Percentiles rank a stretch among this genome's conserved stretches.
Conservation (phyloP, 225 moss, liverwort and hornwort species). For the Marchantia paleacea region DNA sequence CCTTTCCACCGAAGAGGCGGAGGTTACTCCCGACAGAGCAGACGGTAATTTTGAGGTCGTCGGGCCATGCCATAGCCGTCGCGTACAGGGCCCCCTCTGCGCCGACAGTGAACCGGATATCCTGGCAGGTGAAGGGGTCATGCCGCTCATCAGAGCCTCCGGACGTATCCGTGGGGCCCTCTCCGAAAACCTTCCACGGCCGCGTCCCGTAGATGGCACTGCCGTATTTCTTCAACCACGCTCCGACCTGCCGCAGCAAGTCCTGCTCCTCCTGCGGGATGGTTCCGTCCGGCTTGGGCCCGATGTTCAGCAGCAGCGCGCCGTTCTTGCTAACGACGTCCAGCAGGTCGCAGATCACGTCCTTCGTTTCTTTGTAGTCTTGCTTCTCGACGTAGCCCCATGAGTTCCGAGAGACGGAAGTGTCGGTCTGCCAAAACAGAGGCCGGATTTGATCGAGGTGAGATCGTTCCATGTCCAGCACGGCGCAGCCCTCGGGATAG, state of each 20-base stretch:
- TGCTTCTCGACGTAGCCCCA: constrained; percentile 35
- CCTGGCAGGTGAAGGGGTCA: constrained; percentile 31
- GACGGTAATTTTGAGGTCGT: constrained; percentile 16
- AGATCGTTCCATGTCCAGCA: constrained; percentile 40
- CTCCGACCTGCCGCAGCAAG: constrained; percentile 32
- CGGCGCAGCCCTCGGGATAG: constrained; percentile 30
- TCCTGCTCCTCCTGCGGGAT: constrained; percentile 13
- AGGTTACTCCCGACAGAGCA: constrained; percentile 29
- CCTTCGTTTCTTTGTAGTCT: constrained; percentile 16
- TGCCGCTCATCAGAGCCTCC: constrained; percentile 40
- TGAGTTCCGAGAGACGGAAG: constrained; percentile 32
- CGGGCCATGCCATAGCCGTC: constrained; percentile 34
- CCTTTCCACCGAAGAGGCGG: constrained; percentile 29
- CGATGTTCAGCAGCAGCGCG: constrained; percentile 36
- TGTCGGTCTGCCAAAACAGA: constrained; percentile 44
- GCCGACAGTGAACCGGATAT: constrained; percentile 35
- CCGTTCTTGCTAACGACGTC: constrained; percentile 50
- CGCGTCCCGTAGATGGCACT: constrained; percentile 34
- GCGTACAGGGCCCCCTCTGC: constrained; percentile 19
- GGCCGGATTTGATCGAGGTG: constrained; percentile 37
- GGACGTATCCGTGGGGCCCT: constrained; percentile 35
- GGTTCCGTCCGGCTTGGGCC: constrained; percentile 38
- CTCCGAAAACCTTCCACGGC: constrained; percentile 40
- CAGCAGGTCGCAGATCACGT: constrained; percentile 36
- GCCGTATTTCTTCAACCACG: constrained; percentile 29